Evolutionary conservation across 495 filamentous ascomycete species (phyloP), one percentile per base, ranked within the genome.

Genomic region (Tetracladium marchalianum): DNA sequence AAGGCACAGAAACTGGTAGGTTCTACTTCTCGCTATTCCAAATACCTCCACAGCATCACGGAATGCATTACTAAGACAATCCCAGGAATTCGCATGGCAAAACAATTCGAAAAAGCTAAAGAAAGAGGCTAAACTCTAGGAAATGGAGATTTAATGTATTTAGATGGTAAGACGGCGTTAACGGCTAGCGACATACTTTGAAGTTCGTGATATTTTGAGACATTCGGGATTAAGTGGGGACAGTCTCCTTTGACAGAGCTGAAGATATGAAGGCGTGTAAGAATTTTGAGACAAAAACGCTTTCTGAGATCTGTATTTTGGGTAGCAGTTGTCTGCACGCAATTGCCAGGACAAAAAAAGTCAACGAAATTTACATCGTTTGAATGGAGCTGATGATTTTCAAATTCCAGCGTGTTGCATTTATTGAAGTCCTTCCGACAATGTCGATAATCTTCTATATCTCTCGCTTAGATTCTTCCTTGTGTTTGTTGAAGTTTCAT

Each of bases 1-100:
- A 58, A 67, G 44, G 71, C 65, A 36, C 62, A 64, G 52, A 72
- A 71, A 58, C 60, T 81, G 57, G 70, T 56, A 48, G 47, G 49
- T 51, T 13, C 15, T 37, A 24, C 13, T 40, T 19, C 39, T 4
- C 9, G 4, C 22, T 13, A 10, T 19, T 36, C 36, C 31, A 13
- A 15, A 31, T 11, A 22, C 37, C 15, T 1, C 2, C 10, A 31
- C 24, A n/a, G n/a, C n/a, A 31, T 34, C 27, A 22, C 13, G 22
- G 31, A 17, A 16, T 43, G 22, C 35, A 41, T 4, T 31, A 43
- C 44, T 51, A 35, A 55, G 12, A 35, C 7, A 33, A 4, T 33
- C 16, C 9, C 15, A 55, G 52, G 49, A 47, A 40, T 58, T 58
- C 31, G 52, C 56, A 10, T 58, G 52, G 52, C 56, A 58, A 39